Percentiles rank a stretch among this genome's conserved stretches.
These are phyloP conservation scores for Vitis labrusca DNA, from an alignment of 164 flowering plant genomes.

Conservation along the genomic window DNA sequence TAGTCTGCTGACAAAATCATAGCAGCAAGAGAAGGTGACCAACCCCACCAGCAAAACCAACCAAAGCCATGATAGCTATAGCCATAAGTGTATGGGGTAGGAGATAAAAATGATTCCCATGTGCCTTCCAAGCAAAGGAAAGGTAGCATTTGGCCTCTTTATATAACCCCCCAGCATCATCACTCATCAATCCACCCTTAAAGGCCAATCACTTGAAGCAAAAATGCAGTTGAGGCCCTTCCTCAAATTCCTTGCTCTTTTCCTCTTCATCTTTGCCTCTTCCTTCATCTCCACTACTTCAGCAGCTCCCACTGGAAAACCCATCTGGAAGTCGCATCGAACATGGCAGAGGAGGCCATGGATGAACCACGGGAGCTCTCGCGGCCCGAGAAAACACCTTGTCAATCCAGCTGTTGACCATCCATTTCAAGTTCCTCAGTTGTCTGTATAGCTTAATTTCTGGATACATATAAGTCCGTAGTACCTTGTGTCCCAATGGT, in stretches of 20 bases:
- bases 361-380: conserved; percentile 61
- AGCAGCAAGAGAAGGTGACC: background rate
- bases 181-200: no score
- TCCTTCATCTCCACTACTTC: conserved; percentile 6
- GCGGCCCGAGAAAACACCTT: conserved; percentile 50
- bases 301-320: background rate
- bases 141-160: background rate
- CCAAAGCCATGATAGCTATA: background rate
- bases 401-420: conserved; percentile 29
- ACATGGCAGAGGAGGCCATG: conserved; percentile 31
- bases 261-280: conserved; percentile 12
- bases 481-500: no score
- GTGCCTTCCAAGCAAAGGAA: conserved; percentile 29
- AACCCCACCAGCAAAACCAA: conserved; percentile 2
- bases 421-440: conserved; percentile 26
- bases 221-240: conserved; percentile 18
- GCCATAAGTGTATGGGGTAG: conserved; percentile 7
- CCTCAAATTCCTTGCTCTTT: conserved; percentile 7
- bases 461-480: background rate
- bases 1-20: conserved; percentile 3
- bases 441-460: conserved; percentile 23
- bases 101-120: background rate
- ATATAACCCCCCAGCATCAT: background rate
- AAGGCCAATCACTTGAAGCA: no score
- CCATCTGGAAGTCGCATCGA: conserved; percentile 4